Evolutionary conservation across 192 early-diverging fungal genomes (phyloP).

Genomic region (Radiomyces spectabilis): DNA sequence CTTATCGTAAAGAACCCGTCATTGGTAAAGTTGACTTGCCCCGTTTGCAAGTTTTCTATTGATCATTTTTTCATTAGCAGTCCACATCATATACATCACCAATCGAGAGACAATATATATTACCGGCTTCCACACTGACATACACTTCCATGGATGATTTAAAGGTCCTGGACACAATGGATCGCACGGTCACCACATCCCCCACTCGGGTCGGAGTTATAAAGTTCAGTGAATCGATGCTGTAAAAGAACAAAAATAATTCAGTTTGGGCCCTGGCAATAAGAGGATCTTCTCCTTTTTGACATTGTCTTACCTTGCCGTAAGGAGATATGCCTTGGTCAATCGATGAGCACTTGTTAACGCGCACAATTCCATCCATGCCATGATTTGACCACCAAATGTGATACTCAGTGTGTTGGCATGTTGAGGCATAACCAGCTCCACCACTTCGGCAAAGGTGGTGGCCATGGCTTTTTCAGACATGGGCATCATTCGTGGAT

Average conservation of each 20-base stretch:
- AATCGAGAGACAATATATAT: neutral
- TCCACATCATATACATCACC: neutral
- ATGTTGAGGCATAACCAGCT: slow-evolving; percentile 68
- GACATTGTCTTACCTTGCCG: slow-evolving; percentile 37
- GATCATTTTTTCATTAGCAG: neutral
- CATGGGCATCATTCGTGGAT: slow-evolving; percentile 9
- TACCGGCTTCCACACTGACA: slow-evolving; percentile 45
- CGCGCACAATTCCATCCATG: slow-evolving; percentile 63
- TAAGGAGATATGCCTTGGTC: slow-evolving; percentile 43
- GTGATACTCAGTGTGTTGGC: slow-evolving; percentile 59
- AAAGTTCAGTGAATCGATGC: slow-evolving; percentile 52
- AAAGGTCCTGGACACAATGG: slow-evolving; percentile 44
- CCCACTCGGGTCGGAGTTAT: slow-evolving; percentile 44
- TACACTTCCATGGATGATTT: slow-evolving; percentile 49
- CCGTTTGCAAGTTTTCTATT: slow-evolving; percentile 43
- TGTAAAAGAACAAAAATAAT: slow-evolving; percentile 6
- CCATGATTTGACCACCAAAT: slow-evolving; percentile 67
- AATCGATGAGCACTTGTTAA: slow-evolving; percentile 51
- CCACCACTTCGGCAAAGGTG: slow-evolving; percentile 52
- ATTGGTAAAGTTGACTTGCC: slow-evolving; percentile 49
- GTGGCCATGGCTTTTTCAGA: slow-evolving; percentile 27
- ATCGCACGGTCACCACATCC: slow-evolving; percentile 45
- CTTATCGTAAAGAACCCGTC: slow-evolving; percentile 54
- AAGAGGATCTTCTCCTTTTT: neutral
- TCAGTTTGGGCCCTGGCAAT: too few species aligned